A percentile compares a stretch with the other conserved stretches of the same genome.
These are phyloP conservation scores for Beta macrorhiza DNA, from an alignment of 179 eudicot genomes.

Conservation along the genomic window DNA sequence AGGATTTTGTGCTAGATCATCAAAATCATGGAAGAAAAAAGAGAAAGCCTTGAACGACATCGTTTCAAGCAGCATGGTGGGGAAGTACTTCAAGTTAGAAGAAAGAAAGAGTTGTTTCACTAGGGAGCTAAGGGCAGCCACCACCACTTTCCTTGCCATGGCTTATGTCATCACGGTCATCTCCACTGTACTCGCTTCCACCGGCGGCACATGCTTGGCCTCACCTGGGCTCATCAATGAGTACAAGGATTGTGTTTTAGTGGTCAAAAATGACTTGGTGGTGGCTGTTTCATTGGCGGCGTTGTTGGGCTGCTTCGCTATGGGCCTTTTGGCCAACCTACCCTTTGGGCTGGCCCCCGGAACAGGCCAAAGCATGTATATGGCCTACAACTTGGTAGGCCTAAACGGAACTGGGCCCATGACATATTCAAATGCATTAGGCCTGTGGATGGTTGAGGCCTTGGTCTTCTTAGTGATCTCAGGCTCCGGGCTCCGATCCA, in stretches of 20 bases:
- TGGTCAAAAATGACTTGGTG: slow-evolving; percentile 54
- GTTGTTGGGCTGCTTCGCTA: slow-evolving; percentile 64
- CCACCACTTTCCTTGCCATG: slow-evolving; percentile 67
- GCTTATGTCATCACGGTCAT: slow-evolving; percentile 56
- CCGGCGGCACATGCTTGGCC: slow-evolving; percentile 54
- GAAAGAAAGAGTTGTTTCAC: slow-evolving; percentile 48
- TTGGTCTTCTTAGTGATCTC: slow-evolving; percentile 48
- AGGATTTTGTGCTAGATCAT: slow-evolving; percentile 10
- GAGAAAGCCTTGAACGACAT: slow-evolving; percentile 33
- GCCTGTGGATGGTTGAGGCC: slow-evolving; percentile 48
- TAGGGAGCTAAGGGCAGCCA: slow-evolving; percentile 51
- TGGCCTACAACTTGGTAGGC: slow-evolving; percentile 69
- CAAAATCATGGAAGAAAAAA: slow-evolving; percentile 41
- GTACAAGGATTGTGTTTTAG: slow-evolving; percentile 42
- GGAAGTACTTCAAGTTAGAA: slow-evolving; percentile 57
- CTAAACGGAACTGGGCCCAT: slow-evolving; percentile 64
- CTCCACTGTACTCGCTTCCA: slow-evolving; percentile 52
- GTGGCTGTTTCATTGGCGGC: slow-evolving; percentile 57
- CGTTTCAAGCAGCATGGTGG: slow-evolving; percentile 41
- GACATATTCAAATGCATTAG: slow-evolving; percentile 55
- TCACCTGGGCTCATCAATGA: slow-evolving; percentile 33
- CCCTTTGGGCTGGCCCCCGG: slow-evolving; percentile 74
- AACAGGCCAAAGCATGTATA: slow-evolving; percentile 58
- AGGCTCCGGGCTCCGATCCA: slow-evolving; percentile 55
- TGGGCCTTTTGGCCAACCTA: slow-evolving; percentile 73